Percentiles rank a stretch among this genome's conserved stretches.
phyloP scores from a whole-genome alignment of 306 rosid species.

The Cicer pinnatifidum region DNA sequence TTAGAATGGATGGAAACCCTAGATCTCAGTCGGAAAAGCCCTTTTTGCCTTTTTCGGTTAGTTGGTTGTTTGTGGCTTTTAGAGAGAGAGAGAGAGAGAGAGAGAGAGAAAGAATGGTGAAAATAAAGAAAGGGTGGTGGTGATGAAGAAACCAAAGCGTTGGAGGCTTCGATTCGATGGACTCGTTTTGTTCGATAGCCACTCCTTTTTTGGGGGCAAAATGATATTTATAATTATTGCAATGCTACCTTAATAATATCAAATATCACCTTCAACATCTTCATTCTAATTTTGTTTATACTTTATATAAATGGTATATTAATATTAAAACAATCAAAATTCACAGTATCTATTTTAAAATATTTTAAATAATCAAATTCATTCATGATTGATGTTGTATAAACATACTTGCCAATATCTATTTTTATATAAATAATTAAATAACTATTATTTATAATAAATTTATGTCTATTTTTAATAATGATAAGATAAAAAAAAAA shows the following conservation, averaged over 20 bases:
- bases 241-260: neutral
- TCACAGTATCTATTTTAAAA: no score
- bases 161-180: constrained; percentile 43
- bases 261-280: neutral
- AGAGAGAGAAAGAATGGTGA: neutral
- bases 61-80: constrained; percentile 41
- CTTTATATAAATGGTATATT: no score
- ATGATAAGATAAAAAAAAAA: no score
- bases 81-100: constrained; percentile 31
- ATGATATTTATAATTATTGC: constrained; percentile 17
- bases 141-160: constrained; percentile 59
- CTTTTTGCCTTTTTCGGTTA: constrained; percentile 34
- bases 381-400: no score
- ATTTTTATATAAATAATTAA: no score
- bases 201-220: constrained; percentile 53
- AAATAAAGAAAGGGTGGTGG: constrained; percentile 19
- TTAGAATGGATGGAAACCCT: constrained; percentile 54
- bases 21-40: constrained; percentile 59
- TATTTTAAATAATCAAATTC: no score
- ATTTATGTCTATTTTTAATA: no score
- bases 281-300: neutral
- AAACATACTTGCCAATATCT: no score
- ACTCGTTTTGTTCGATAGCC: constrained; percentile 49
- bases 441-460: no score
- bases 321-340: no score